Conservation (phyloP, 1,284 basidiomycete genomes). For the Golubevia sp. region DNA sequence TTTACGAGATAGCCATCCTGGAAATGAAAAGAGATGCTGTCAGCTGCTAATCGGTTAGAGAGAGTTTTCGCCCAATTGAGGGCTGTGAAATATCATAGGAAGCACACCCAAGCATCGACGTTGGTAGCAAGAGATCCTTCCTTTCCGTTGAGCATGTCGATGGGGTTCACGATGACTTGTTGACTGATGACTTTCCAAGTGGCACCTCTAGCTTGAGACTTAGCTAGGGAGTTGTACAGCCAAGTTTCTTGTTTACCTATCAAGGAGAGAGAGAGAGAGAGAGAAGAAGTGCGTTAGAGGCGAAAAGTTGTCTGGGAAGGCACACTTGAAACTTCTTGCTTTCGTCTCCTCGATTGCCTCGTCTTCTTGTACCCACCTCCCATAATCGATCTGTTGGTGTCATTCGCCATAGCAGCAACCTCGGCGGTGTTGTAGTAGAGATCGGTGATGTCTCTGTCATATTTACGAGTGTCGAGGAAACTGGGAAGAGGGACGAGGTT, state of each 20-base stretch:
- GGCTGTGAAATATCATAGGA: too few species aligned
- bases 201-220: slow-evolving; percentile 16
- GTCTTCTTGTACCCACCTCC: slow-evolving; percentile 63
- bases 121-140: slow-evolving; percentile 9
- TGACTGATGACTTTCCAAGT: slow-evolving; percentile 36
- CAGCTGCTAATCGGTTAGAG: too few species aligned
- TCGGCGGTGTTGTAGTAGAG: slow-evolving; percentile 31
- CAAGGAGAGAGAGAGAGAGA: slow-evolving; percentile 71
- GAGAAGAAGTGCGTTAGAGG: too few species aligned
- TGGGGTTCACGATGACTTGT: slow-evolving; percentile 30
- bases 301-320: too few species aligned
- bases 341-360: slow-evolving; percentile 63
- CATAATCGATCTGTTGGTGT: slow-evolving; percentile 37
- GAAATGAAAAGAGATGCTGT: too few species aligned
- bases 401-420: slow-evolving; percentile 26
- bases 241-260: slow-evolving; percentile 62
- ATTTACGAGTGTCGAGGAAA: slow-evolving; percentile 38
- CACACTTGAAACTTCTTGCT: too few species aligned
- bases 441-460: slow-evolving; percentile 30
- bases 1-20: slow-evolving; percentile 34
- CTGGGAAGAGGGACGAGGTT: slow-evolving; percentile 10
- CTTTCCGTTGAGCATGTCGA: slow-evolving; percentile 16
- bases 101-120: slow-evolving; percentile 35
- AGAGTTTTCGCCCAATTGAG: too few species aligned
- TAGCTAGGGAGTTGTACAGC: slow-evolving; percentile 29